Evolutionary conservation across 1,284 basidiomycete species (phyloP).

Genomic region (Boletus albobrunnescens): DNA sequence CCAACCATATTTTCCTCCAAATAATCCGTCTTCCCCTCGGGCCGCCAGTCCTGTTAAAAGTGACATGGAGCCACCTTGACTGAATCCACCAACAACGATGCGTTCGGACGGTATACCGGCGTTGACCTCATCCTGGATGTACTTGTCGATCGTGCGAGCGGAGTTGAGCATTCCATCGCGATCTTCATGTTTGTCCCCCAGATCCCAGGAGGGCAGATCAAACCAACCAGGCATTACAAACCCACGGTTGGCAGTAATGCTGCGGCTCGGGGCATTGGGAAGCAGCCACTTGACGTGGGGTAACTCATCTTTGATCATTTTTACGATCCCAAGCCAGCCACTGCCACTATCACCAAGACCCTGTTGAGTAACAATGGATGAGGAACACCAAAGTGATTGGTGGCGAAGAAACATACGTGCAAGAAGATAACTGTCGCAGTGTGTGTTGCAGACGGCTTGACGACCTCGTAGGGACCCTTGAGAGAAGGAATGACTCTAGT

Average conservation of each 20-base stretch:
- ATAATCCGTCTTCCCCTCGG: slow-evolving; percentile 33
- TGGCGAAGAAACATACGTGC: slow-evolving; percentile 54
- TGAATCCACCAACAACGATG: slow-evolving; percentile 83
- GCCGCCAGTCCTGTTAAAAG: slow-evolving; percentile 69
- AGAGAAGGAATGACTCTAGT: slow-evolving; percentile 25
- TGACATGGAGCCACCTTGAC: slow-evolving; percentile 81
- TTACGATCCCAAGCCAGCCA: slow-evolving; percentile 77
- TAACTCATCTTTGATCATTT: slow-evolving; percentile 56
- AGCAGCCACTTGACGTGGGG: slow-evolving; percentile 81
- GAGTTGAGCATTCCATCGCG: slow-evolving; percentile 61
- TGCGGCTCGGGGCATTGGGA: slow-evolving; percentile 36
- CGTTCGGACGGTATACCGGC: slow-evolving; percentile 63
- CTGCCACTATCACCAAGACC: slow-evolving; percentile 72
- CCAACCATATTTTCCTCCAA: slow-evolving; percentile 32
- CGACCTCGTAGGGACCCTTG: slow-evolving; percentile 41
- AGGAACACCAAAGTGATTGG: slow-evolving; percentile 11
- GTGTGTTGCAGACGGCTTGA: slow-evolving; percentile 60
- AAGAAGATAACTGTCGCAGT: slow-evolving; percentile 86
- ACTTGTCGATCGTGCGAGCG: slow-evolving; percentile 55
- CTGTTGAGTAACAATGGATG: slow-evolving; percentile 34
- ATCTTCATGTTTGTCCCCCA: slow-evolving; percentile 59
- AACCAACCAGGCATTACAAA: slow-evolving; percentile 74
- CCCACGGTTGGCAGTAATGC: slow-evolving; percentile 65
- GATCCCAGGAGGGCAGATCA: slow-evolving; percentile 69
- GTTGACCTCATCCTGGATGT: slow-evolving; percentile 74